Base-by-base conservation (phyloP, 2,329 filamentous ascomycete genomes). In the Exutisphaerella laricina region DNA sequence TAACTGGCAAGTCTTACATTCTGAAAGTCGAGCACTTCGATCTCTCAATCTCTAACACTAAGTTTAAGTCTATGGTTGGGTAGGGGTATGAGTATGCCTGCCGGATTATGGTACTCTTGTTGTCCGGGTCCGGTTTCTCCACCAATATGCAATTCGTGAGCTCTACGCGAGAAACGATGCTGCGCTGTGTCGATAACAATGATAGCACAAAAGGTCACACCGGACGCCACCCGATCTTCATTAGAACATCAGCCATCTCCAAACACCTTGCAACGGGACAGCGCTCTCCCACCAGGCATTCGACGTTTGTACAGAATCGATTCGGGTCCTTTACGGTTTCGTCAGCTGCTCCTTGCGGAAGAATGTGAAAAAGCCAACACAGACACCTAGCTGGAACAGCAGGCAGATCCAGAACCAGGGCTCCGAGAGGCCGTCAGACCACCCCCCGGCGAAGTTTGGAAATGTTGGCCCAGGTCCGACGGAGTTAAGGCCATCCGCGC, bases 351-450 rank as follows among this genome's bases (percentile, higher is more conserved):
- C 75, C 63, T 76, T 77, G 44, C 75, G 63, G 63, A 78, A 78
- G 61, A 73, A 79, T 49, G 65, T 67, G 54, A 76, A 70, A 58
- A 71, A 80, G 35, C 75, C 73, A 60, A 76, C 66, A 49, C 74
- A 81, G 48, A 84, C 72, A 16, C 71, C 61, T 39, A 81, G 58
- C 58, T 84, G 80, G 42, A 76, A 67, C 5, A 70, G 45, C 25
- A 84, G 57, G 37, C 72, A 75, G 44, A 81, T 65, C 79, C 79
- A 83, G 59, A 83, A 82, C 69, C 72, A 77, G 12, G 69, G 65
- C 44, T 71, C 70, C 9, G 63, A 69, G 26, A 79, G 57, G 2
- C 71, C 71, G 9, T 68, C 63, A 28, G 62, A 61, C 17, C 69
- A 59, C 0, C 70, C 69, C 40, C 70, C 68, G 12, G 72, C 72